These are phyloP conservation scores for Trifolium dubium DNA, from an alignment of 306 rosid genomes.

Conservation along the genomic window DNA sequence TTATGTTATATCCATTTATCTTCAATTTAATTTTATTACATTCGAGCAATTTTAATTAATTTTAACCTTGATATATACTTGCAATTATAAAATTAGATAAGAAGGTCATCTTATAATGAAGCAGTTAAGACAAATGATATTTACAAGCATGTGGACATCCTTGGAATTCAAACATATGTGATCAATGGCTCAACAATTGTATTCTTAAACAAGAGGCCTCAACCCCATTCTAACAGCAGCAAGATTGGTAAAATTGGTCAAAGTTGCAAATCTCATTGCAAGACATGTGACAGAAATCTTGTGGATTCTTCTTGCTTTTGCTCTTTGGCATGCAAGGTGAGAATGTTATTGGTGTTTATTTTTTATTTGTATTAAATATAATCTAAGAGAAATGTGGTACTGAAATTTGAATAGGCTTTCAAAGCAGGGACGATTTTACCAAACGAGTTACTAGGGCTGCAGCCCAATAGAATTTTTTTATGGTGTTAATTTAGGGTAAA, in stretches of 20 bases:
- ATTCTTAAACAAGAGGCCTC: not conserved
- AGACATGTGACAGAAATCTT: not conserved
- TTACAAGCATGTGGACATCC: not conserved
- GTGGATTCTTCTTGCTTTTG: not conserved
- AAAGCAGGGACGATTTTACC: too few relatives aligned
- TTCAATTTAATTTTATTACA: not conserved
- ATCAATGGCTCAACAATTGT: not conserved
- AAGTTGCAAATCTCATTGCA: not conserved
- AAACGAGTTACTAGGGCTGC: too few relatives aligned
- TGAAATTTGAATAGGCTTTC: not conserved
- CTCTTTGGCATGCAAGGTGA: not conserved
- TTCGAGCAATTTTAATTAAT: not conserved
- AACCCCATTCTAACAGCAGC: not conserved
- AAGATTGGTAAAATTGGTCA: not conserved
- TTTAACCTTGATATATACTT: not conserved
- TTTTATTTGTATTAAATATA: too few relatives aligned
- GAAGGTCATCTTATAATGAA: not conserved
- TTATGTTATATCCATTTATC: not conserved
- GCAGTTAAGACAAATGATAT: not conserved
- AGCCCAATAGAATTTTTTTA: too few relatives aligned
- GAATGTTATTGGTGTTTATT: too few relatives aligned
- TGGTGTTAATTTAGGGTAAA: too few relatives aligned
- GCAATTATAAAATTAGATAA: not conserved
- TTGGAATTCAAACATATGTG: not conserved
- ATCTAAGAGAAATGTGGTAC: not conserved